Evolutionary conservation across 345 rosid species (phyloP), one percentile per base, ranked within the genome.

Genomic region (Hibiscus trionum): DNA sequence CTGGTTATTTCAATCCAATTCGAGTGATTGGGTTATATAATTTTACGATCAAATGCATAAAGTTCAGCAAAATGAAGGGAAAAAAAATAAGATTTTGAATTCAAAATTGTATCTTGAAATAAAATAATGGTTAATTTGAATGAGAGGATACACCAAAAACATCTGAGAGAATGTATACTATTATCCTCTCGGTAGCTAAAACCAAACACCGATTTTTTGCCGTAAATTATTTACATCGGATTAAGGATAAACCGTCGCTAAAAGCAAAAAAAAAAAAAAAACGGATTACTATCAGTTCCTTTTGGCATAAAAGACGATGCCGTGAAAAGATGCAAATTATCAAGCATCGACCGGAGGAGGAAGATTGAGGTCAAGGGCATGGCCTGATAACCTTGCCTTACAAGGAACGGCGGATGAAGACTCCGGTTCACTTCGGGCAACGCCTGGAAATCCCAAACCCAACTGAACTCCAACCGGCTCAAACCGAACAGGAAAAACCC

Each of bases 301-400:
- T 66, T 24, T 6, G 42, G 42, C 42, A 37, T 37, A 37, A 37
- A 6, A 14, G 21, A n/a, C 7, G 57, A 44, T 19, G 31, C 26
- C 71, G 49, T 33, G 3, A 69, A 70, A 11, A 60, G 37, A 19
- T 12, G 0, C 1, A 24, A 17, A 46, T 15, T 15, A 44, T 86
- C 84, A 91, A 39, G 88, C 84, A 26, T 87, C 92, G 5, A 80
- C 81, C 3, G 92, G 87, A 6, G 97, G 90, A 37, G 88, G 87
- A 68, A 87, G 84, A 66, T 92, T 90, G 37, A 90, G 96, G 72
- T 92, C 97, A 16, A 90, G 77, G 73, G 75, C 78, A 7, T 79
- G 78, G 65, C 65, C 75, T 3, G 15, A 0, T 49, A 21, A 0
- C 21, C 73, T 74, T 1, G 81, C 79, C 77, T 83, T 79, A 47